These are phyloP conservation scores for Saccharomyces eubayanus DNA, from an alignment of 805 yeast species.

Conservation along the genomic window DNA sequence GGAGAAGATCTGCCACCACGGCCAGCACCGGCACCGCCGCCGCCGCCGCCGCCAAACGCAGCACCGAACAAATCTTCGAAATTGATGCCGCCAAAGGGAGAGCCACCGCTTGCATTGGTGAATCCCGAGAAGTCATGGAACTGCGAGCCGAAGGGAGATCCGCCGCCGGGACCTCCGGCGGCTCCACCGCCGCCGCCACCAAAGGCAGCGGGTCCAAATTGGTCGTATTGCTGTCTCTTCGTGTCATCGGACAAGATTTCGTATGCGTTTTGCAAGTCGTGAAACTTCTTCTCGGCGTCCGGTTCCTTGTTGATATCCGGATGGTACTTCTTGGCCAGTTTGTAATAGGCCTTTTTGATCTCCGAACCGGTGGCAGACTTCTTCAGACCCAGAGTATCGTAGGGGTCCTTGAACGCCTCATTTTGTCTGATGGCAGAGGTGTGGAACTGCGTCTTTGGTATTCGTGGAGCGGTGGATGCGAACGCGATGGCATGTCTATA, in stretches of 20 bases:
- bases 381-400: constrained; percentile 70
- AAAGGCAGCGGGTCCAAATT: constrained; percentile 82
- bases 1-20: constrained; percentile 25
- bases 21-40: constrained; percentile 22
- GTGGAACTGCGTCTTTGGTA: constrained; percentile 10
- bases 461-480: neutral
- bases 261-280: constrained; percentile 88
- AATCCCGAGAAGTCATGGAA: constrained; percentile 9
- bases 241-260: constrained; percentile 80
- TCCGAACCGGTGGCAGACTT: constrained; percentile 66
- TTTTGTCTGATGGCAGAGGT: constrained; percentile 9
- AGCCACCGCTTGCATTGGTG: constrained; percentile 4
- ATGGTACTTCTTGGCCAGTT: constrained; percentile 86
- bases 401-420: constrained; percentile 56
- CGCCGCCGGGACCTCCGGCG: constrained; percentile 41
- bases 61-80: constrained; percentile 60
- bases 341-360: constrained; percentile 89
- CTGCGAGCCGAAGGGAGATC: constrained; percentile 35
- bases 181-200: constrained; percentile 48
- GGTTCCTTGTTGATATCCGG: constrained; percentile 94
- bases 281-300: constrained; percentile 82
- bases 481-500: neutral
- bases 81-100: constrained; percentile 36
- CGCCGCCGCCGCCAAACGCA: constrained; percentile 38
- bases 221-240: constrained; percentile 84